Conservation (phyloP, 2,329 filamentous ascomycete genomes). For the Colletotrichum endophyticum region DNA sequence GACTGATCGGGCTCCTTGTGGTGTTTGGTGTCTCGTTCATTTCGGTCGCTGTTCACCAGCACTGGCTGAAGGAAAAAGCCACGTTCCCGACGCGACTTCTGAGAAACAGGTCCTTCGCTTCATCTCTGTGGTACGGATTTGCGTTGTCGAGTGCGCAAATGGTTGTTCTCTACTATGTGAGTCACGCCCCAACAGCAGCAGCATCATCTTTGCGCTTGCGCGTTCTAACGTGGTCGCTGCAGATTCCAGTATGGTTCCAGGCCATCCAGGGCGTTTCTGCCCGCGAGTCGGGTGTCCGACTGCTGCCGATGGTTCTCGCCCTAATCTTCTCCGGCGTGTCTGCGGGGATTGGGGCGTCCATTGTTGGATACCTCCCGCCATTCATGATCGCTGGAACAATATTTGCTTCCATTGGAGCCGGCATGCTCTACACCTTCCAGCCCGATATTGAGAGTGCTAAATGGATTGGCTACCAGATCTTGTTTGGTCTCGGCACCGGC, state of each 20-base stretch:
- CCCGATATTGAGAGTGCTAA: not conserved
- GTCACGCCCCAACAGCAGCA: not conserved
- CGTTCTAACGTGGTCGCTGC: not conserved
- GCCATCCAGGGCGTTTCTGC: slow-evolving; percentile 45
- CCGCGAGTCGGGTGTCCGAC: slow-evolving; percentile 42
- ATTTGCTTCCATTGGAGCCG: not conserved
- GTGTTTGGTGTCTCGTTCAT: not conserved
- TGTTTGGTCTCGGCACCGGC: not conserved
- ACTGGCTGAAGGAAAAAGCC: not conserved
- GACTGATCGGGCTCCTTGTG: not conserved
- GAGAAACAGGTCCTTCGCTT: not conserved
- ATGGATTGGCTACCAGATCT: slow-evolving; percentile 16
- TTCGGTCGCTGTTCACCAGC: not conserved
- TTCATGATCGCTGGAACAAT: slow-evolving; percentile 1
- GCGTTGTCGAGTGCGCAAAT: not conserved
- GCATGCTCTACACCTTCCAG: not conserved
- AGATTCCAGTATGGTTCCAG: slow-evolving; percentile 51
- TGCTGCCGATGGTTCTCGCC: slow-evolving; percentile 41
- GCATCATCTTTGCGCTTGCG: not conserved
- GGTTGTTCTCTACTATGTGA: slow-evolving; percentile 4
- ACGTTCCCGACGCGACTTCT: not conserved
- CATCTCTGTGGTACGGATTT: not conserved
- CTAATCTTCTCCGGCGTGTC: not conserved
- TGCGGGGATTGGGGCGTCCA: not conserved
- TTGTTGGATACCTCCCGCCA: not conserved